Base-by-base conservation (phyloP, 192 early-diverging fungal genomes). In the Entomortierella lignicola region DNA sequence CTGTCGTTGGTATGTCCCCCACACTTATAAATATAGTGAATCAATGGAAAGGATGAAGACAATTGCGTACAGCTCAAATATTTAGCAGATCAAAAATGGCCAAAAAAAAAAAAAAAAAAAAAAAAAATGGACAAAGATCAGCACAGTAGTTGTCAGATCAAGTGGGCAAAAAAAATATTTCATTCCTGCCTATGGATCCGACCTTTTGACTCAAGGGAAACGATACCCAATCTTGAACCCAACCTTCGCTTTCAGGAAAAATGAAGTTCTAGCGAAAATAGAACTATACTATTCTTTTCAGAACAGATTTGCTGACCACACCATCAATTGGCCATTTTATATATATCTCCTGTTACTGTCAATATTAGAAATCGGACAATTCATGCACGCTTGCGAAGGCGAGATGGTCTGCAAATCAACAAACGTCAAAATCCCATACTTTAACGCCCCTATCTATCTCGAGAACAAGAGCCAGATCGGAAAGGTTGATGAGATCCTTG, bases 391-490 rank as follows among this genome's bases (percentile, higher is more conserved):
- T 41, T 99, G 98, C 80, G 96, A 99, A 81, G 96, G 95, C 59
- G 95, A 99, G 84, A 96, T 98, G 89, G 97, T 99, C 32, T 98
- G 95, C 85, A 89, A 88, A 69, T 95, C 93, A 30, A 92, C 91
- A 63, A 96, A 93, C 84, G 66, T 84, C 53, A 94, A 99, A 82
- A 92, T 99, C 71, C 98, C 98, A 26, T 99, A 97, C 86, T 99
- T 99, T 88, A 99, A 98, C 79, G 98, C 98, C 2, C 97, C 98
- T 51, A 97, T 99, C 64, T 99, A 91, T 87, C 88, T 97, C 34
- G 94, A 98, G 79, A 97, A 98, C 89, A 99, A 99, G 89, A 93
- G 92, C 58, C 96, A 96, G 84, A 98, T 99, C 74, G 98, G 98
- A 72, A 98, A 99, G 79, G 97, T 99, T 7, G 98, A 99, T 66